These are phyloP conservation scores for Chimonanthus praecox DNA, from an alignment of 164 flowering plant genomes.

Conservation along the genomic window DNA sequence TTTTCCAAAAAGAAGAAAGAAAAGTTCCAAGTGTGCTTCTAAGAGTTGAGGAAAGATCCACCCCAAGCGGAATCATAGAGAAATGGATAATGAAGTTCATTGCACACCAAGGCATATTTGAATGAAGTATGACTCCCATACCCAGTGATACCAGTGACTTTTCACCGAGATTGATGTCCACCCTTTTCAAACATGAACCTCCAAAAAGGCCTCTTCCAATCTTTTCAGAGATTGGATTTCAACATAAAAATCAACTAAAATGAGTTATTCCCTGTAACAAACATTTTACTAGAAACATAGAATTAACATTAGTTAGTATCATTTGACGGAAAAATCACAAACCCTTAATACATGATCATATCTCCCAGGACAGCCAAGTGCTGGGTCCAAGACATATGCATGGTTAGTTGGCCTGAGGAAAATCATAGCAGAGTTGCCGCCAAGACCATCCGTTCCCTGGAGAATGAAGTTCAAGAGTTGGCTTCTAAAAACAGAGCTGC, in stretches of 20 bases:
- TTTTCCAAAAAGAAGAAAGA: background rate
- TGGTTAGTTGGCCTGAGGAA: slow-evolving; percentile 98
- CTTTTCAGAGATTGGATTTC: slow-evolving; percentile 76
- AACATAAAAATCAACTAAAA: slow-evolving; percentile 42
- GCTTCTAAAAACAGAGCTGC: too few relatives aligned
- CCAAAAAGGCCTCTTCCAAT: slow-evolving; percentile 85
- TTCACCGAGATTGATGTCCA: slow-evolving; percentile 63
- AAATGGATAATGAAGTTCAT: background rate
- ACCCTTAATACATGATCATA: slow-evolving; percentile 97
- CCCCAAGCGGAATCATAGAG: background rate
- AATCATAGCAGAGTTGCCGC: slow-evolving; percentile 89
- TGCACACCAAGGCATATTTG: background rate
- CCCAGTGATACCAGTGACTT: slow-evolving; percentile 99
- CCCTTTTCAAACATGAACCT: slow-evolving; percentile 77
- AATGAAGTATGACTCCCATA: slow-evolving; percentile 17
- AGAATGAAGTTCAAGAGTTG: slow-evolving; percentile 6
- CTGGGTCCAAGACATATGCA: slow-evolving; percentile 93
- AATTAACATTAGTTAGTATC: background rate
- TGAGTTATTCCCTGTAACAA: slow-evolving; percentile 1
- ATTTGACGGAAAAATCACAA: slow-evolving; percentile 18
- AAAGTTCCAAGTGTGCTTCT: background rate
- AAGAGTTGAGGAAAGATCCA: background rate
- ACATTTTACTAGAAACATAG: background rate
- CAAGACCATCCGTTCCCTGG: slow-evolving; percentile 99
- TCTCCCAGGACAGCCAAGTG: slow-evolving; percentile 98